Percentiles rank a stretch among this genome's conserved stretches.
Evolutionary conservation across 179 eudicot genomes (phyloP).

Genomic region (Vitellaria paradoxa): DNA sequence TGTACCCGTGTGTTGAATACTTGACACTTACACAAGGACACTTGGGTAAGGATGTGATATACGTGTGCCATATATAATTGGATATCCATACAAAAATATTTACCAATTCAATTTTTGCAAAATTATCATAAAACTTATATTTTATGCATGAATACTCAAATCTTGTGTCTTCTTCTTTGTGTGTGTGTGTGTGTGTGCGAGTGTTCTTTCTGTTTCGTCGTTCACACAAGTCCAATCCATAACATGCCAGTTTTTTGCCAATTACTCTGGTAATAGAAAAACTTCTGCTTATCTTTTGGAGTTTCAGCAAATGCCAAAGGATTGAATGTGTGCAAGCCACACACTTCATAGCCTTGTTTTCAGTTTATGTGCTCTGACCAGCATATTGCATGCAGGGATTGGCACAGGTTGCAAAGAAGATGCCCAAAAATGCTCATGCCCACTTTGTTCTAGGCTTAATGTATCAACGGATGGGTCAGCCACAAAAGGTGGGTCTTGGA

Average conservation of each 20-base stretch:
- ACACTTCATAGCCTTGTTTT: not conserved
- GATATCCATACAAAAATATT: too few relatives aligned
- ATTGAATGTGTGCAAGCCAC: not conserved
- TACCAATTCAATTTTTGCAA: too few relatives aligned
- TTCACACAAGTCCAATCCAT: not conserved
- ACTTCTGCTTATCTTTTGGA: not conserved
- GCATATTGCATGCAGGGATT: constrained; percentile 51
- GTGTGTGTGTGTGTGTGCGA: too few relatives aligned
- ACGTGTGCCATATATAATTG: too few relatives aligned
- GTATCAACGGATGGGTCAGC: constrained; percentile 92
- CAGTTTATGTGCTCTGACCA: constrained; percentile 5
- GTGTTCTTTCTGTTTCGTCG: not conserved
- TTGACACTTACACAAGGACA: too few relatives aligned
- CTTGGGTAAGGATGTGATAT: too few relatives aligned
- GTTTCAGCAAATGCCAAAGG: not conserved
- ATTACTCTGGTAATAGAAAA: not conserved
- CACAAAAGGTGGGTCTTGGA: constrained; percentile 69
- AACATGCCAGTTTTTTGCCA: not conserved
- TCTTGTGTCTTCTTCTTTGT: too few relatives aligned
- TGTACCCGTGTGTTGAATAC: too few relatives aligned
- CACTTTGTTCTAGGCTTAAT: constrained; percentile 91
- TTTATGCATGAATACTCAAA: too few relatives aligned
- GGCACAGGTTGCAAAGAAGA: constrained; percentile 88
- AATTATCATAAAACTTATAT: too few relatives aligned
- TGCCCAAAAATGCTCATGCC: constrained; percentile 97